phyloP scores from a whole-genome alignment of 75 land plant genomes.

The Pinus taeda region DNA sequence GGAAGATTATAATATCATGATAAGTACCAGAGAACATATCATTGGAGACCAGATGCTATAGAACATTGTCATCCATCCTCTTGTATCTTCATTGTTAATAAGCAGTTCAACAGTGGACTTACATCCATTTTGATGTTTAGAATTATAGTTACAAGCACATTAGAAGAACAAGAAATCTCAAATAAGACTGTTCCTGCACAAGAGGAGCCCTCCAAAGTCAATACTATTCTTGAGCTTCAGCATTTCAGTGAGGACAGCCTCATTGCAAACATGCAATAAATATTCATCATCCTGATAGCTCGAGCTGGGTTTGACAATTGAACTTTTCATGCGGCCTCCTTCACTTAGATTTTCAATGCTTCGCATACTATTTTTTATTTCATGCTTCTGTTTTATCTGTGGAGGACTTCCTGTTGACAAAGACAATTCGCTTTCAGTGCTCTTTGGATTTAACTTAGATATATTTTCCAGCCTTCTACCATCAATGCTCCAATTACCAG shows the following conservation, averaged over 20 bases:
- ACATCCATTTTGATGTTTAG: not conserved
- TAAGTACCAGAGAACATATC: too few relatives aligned
- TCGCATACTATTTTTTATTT: not conserved
- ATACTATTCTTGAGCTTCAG: constrained; percentile 4
- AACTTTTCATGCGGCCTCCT: constrained; percentile 6
- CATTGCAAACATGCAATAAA: not conserved
- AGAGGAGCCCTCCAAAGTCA: constrained; percentile 4
- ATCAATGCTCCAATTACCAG: not conserved
- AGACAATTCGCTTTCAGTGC: not conserved
- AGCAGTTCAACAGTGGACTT: not conserved
- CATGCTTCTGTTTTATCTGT: not conserved
- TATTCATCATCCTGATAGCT: constrained; percentile 8
- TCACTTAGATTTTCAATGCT: not conserved
- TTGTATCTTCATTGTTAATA: not conserved
- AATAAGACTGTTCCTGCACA: not conserved
- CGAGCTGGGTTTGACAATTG: not conserved
- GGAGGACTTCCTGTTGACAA: not conserved
- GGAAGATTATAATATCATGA: too few relatives aligned
- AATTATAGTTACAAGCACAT: not conserved
- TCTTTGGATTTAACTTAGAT: not conserved
- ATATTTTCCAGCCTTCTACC: not conserved
- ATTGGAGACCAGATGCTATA: not conserved
- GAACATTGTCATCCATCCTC: not conserved
- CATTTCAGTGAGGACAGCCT: constrained; percentile 4
- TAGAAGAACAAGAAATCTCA: not conserved